These are phyloP conservation scores for Naganishia randhawae DNA, from an alignment of 768 basidiomycete genomes.

Conservation along the genomic window DNA sequence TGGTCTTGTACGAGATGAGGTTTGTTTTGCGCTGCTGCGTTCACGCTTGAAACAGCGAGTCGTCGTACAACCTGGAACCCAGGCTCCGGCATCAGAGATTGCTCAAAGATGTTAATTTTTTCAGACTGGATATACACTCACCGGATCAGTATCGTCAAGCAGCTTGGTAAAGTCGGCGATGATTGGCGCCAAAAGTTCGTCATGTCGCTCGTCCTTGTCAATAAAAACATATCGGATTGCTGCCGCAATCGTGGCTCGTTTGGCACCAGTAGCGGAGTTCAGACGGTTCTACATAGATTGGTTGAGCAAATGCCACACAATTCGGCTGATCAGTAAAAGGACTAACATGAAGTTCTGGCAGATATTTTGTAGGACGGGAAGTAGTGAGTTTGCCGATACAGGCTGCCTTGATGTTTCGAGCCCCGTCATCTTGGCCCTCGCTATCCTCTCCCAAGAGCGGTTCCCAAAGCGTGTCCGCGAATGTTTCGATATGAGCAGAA, in stretches of 20 bases:
- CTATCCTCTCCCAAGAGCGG: slow-evolving; percentile 83
- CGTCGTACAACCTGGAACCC: slow-evolving; percentile 73
- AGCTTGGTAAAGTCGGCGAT: slow-evolving; percentile 84
- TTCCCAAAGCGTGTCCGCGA: slow-evolving; percentile 85
- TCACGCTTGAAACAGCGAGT: slow-evolving; percentile 80
- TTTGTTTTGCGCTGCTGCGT: slow-evolving; percentile 92
- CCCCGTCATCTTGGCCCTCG: slow-evolving; percentile 66
- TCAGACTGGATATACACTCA: slow-evolving; percentile 52
- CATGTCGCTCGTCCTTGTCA: slow-evolving; percentile 77
- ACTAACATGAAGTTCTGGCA: slow-evolving; percentile 84
- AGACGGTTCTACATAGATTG: slow-evolving; percentile 34
- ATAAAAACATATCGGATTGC: slow-evolving; percentile 88
- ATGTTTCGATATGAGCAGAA: slow-evolving; percentile 72
- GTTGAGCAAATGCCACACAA: not conserved
- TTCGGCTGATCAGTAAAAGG: not conserved
- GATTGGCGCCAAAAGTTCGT: slow-evolving; percentile 80
- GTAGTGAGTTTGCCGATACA: slow-evolving; percentile 93
- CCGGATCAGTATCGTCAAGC: slow-evolving; percentile 82
- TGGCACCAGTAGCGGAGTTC: slow-evolving; percentile 47
- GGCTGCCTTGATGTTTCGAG: slow-evolving; percentile 90
- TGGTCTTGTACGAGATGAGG: slow-evolving; percentile 86
- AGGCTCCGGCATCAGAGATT: slow-evolving; percentile 1
- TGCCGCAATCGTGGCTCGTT: slow-evolving; percentile 82
- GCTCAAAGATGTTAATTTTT: not conserved
- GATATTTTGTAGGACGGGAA: slow-evolving; percentile 80